Evolutionary conservation across 1,284 basidiomycete genomes (phyloP).

Genomic region (Tetrapyrgos nigripes): DNA sequence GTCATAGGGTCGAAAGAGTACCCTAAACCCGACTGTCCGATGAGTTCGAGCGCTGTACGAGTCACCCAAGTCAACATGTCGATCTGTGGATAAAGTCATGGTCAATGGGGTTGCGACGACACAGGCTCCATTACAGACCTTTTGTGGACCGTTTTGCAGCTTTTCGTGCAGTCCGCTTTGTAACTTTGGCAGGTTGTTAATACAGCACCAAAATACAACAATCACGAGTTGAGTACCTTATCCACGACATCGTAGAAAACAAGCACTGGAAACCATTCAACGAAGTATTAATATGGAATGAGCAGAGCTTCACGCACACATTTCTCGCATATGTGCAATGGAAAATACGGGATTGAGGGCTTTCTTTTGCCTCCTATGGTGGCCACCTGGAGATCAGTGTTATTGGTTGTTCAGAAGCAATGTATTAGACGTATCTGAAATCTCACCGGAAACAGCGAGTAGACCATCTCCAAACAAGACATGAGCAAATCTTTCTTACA

Average conservation of each 20-base stretch:
- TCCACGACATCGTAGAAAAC: constrained; percentile 4
- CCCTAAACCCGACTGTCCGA: constrained; percentile 28
- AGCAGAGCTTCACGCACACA: constrained; percentile 14
- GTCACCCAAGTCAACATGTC: constrained; percentile 27
- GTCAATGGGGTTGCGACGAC: background rate
- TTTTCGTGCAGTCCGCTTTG: background rate
- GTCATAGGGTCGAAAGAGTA: constrained; percentile 22
- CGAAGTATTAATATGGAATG: background rate
- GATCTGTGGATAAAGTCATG: constrained; percentile 8
- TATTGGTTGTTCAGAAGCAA: background rate
- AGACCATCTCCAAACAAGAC: background rate
- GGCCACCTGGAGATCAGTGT: constrained; percentile 30
- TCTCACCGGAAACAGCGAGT: background rate
- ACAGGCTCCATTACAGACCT: background rate
- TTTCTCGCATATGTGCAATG: constrained; percentile 37
- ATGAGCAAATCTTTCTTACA: background rate
- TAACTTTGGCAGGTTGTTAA: background rate
- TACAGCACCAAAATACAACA: background rate
- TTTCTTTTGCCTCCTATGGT: constrained; percentile 40
- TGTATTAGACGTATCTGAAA: background rate
- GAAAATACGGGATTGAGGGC: constrained; percentile 47
- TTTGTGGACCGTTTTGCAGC: background rate
- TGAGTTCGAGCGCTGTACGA: constrained; percentile 26
- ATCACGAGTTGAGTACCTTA: background rate
- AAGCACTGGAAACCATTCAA: background rate